phyloP scores from a whole-genome alignment of 2,329 filamentous ascomycete genomes.

The Emmonsia crescens region DNA sequence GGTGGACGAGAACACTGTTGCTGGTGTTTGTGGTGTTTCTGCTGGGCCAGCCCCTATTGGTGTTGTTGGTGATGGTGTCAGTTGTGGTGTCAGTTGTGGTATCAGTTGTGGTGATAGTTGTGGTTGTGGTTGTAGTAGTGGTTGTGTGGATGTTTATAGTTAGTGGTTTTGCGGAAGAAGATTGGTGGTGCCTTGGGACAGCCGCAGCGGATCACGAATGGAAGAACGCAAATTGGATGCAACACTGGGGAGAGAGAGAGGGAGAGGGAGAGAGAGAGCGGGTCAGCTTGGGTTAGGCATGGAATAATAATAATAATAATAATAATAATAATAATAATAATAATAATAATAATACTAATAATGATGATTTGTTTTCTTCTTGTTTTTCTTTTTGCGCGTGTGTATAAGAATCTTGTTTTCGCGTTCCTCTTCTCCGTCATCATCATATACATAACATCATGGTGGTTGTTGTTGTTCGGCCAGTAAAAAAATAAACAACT shows the following conservation, averaged over 20 bases:
- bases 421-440: background rate
- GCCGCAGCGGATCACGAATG: background rate
- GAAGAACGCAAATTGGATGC: background rate
- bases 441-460: too few species aligned
- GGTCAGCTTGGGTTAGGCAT: background rate
- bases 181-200: background rate
- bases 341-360: too few species aligned
- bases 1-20: conserved; percentile 12
- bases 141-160: conserved; percentile 3
- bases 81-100: background rate
- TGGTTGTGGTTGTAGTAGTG: too few species aligned
- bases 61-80: conserved; percentile 3
- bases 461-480: too few species aligned
- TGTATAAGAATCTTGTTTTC: background rate
- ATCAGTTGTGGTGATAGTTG: background rate
- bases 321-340: too few species aligned
- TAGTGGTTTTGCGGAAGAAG: background rate
- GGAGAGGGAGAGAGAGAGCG: background rate
- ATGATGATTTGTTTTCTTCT: background rate
- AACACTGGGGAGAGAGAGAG: background rate
- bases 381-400: background rate
- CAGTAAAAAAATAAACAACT: too few species aligned
- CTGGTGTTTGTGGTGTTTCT: conserved; percentile 5
- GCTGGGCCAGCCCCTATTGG: background rate
- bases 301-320: too few species aligned